Evolutionary conservation across 192 early-diverging fungal species (phyloP).

Genomic region (Coemansia guatemalensis): DNA sequence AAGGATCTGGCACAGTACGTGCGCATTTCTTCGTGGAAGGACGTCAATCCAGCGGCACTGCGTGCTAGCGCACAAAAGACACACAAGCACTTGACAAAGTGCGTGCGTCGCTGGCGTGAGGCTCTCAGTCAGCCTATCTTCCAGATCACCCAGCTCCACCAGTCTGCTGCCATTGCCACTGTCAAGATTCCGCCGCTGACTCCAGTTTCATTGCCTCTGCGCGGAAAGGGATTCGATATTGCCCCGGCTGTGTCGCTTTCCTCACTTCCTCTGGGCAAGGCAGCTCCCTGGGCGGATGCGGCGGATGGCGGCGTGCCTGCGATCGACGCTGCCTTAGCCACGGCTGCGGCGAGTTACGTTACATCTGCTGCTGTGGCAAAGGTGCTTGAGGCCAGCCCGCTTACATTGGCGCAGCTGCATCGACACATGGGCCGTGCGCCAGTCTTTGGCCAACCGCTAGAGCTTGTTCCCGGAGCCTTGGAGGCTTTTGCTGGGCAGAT

Average conservation of each 20-base stretch:
- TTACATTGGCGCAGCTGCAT: conserved; percentile 20
- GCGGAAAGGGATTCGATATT: conserved; percentile 24
- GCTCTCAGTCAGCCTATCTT: conserved; percentile 73
- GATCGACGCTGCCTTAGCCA: conserved; percentile 5
- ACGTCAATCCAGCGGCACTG: conserved; percentile 91
- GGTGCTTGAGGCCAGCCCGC: conserved; percentile 29
- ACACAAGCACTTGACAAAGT: conserved; percentile 89
- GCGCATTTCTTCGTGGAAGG: conserved; percentile 96
- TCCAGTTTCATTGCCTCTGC: conserved; percentile 26
- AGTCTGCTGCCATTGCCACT: conserved; percentile 17
- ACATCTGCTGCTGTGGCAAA: conserved; percentile 6
- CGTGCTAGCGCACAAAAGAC: conserved; percentile 87
- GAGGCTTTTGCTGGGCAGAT: conserved; percentile 35
- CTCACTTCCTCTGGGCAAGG: neutral
- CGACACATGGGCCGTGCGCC: conserved; percentile 15
- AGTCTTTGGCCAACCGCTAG: conserved; percentile 4
- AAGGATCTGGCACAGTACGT: conserved; percentile 93
- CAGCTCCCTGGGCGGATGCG: conserved; percentile 5
- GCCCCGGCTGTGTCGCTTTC: neutral
- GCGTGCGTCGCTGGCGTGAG: conserved; percentile 81
- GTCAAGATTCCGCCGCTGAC: conserved; percentile 23
- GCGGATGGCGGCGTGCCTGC: neutral
- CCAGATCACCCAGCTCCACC: conserved; percentile 46
- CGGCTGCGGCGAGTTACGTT: conserved; percentile 5
- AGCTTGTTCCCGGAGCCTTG: neutral